A percentile compares a stretch with the other conserved stretches of the same genome.
Evolutionary conservation across 2,329 filamentous ascomycete species (phyloP).

Genomic region (Aspergillus uvarum): DNA sequence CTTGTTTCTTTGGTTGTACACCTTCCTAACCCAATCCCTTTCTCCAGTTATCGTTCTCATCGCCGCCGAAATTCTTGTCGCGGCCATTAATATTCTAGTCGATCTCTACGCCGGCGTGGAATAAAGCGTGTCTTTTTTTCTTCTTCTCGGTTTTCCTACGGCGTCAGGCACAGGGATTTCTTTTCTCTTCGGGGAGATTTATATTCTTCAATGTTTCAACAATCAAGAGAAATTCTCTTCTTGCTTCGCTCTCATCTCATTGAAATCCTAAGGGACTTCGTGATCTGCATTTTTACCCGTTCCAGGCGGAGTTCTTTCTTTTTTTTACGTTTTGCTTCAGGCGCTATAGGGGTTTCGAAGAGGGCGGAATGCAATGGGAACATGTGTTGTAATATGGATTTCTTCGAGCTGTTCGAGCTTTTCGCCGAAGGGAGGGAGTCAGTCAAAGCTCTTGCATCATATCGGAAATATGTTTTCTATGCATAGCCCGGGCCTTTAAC

Average conservation of each 20-base stretch:
- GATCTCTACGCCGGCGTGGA: constrained; percentile 76
- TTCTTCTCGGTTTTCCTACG: neutral
- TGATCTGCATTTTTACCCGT: neutral
- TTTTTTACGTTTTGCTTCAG: neutral
- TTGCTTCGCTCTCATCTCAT: neutral
- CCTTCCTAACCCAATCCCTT: constrained; percentile 15
- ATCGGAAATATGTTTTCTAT: too few species aligned
- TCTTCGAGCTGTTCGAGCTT: too few species aligned
- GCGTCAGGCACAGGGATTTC: neutral
- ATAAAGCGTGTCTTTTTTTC: constrained; percentile 29
- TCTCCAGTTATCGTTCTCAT: constrained; percentile 84
- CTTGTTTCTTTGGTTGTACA: neutral
- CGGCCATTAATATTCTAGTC: constrained; percentile 90
- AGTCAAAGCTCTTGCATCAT: too few species aligned
- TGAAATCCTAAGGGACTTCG: neutral
- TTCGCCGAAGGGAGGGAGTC: too few species aligned
- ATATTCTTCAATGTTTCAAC: neutral
- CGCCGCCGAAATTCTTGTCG: constrained; percentile 90
- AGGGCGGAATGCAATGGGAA: too few species aligned
- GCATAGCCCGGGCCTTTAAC: too few species aligned
- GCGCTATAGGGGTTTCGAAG: too few species aligned
- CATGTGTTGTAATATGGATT: too few species aligned
- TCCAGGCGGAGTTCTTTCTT: constrained; percentile 6
- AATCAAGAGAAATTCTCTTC: neutral
- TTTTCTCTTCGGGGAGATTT: neutral